These are phyloP conservation scores for Lipomyces chichibuensis DNA, from an alignment of 805 yeast species.

Conservation along the genomic window DNA sequence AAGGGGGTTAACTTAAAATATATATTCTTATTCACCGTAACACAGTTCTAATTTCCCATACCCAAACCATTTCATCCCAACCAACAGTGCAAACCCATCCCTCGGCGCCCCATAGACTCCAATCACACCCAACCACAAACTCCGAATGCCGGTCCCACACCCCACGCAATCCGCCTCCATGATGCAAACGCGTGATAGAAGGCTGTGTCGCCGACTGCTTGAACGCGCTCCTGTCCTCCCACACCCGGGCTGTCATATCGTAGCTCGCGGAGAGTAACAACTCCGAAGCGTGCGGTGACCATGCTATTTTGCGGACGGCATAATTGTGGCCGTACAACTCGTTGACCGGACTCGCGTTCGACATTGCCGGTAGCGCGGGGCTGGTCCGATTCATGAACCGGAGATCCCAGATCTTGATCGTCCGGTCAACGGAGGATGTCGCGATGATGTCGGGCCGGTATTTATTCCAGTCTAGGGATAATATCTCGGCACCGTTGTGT, in stretches of 20 bases:
- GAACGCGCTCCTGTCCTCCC: conserved; percentile 73
- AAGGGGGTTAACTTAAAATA: too few species aligned
- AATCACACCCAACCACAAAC: conserved; percentile 91
- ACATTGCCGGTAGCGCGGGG: conserved; percentile 41
- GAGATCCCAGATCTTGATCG: conserved; percentile 84
- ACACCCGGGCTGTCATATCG: conserved; percentile 89
- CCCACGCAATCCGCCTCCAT: conserved; percentile 57
- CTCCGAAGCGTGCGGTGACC: conserved; percentile 87
- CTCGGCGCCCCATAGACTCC: conserved; percentile 95
- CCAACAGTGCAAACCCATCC: conserved; percentile 95
- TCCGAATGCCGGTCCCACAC: conserved; percentile 75
- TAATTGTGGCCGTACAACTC: conserved; percentile 85
- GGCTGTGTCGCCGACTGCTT: conserved; percentile 56
- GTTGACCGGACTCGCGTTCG: conserved; percentile 59
- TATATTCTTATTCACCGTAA: conserved; percentile 8
- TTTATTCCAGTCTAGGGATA: conserved; percentile 88
- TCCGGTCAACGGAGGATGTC: conserved; percentile 89
- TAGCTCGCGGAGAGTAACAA: conserved; percentile 76
- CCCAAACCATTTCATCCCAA: conserved; percentile 93
- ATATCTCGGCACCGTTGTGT: conserved; percentile 78
- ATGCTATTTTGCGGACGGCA: conserved; percentile 77
- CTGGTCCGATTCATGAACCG: conserved; percentile 52
- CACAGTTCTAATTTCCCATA: conserved; percentile 69
- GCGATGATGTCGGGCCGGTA: conserved; percentile 79
- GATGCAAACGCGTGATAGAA: conserved; percentile 41